Evolutionary conservation across 2,329 filamentous ascomycete species (phyloP), one percentile per base, ranked within the genome.

Genomic region (Alternaria conjuncta): DNA sequence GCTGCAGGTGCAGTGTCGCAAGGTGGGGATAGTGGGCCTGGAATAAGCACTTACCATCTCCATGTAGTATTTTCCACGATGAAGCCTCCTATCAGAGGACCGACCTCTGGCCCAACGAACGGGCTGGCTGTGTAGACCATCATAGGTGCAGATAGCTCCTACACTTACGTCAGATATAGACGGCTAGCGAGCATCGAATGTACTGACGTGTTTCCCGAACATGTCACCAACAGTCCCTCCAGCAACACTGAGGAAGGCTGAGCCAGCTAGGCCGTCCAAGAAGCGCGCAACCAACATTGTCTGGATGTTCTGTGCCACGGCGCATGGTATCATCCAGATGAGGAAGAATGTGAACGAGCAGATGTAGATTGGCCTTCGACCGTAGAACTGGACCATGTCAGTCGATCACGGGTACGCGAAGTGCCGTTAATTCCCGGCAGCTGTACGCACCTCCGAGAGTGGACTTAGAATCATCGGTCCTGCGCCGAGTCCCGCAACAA

Each of bases 201-300:
- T 41, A 74, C 73, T 66, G 49, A 79, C 77, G 61, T 78, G 74
- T 68, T 70, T 78, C 18, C 71, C 75, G 63, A 78, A 79, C 75
- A 79, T 76, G 56, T 97, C 94, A 32, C 93, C 92, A 15, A 97
- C 92, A 0, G 92, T 97, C 12, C 93, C 93, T 44, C 93, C 94
- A 0, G 93, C 91, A 2, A 97, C 93, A 61, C 83, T 85, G 47
- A 88, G 72, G 65, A 88, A 88, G 2, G 86, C 86, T 65, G 83
- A 85, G 21, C 92, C 92, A 1, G 90, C 85, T 32, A 94, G 82
- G 4, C 92, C 92, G 72, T 90, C 87, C 53, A 97, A 85, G 78
- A 97, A 97, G 6, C 94, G 88, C 15, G 86, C 85, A 13, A 96
- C 82, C 55, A 97, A 82, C 84, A 96, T 88, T 6, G 93, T 96